A percentile compares a stretch with the other conserved stretches of the same genome.
Conservation (phyloP, 2,329 filamentous ascomycete genomes). For the Bipolaris gigantea region DNA sequence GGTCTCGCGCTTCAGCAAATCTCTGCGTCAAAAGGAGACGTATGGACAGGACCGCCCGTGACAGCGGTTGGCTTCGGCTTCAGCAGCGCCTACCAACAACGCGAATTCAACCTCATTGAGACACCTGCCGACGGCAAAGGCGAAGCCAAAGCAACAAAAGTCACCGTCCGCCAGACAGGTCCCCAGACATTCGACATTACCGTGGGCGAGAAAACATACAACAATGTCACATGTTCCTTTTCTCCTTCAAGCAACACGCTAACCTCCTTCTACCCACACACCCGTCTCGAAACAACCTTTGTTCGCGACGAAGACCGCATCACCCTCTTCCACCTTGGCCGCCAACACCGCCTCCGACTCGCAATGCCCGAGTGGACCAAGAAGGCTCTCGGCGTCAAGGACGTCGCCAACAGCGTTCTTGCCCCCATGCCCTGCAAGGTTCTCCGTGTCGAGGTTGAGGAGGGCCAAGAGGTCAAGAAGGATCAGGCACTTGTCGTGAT, state of each 20-base stretch:
- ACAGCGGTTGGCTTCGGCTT: slow-evolving; percentile 58
- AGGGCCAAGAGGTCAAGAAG: slow-evolving; percentile 80
- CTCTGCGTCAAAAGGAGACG: slow-evolving; percentile 25
- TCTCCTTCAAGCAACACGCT: slow-evolving; percentile 54
- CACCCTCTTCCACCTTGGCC: slow-evolving; percentile 74
- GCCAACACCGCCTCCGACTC: slow-evolving; percentile 59
- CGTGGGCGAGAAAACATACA: slow-evolving; percentile 44
- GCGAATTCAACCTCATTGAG: slow-evolving; percentile 60
- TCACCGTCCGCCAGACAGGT: slow-evolving; percentile 57
- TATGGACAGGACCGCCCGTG: slow-evolving; percentile 48
- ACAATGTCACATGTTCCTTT: slow-evolving; percentile 54
- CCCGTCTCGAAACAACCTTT: slow-evolving; percentile 77
- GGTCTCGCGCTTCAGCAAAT: slow-evolving; percentile 62
- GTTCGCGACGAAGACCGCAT: slow-evolving; percentile 65
- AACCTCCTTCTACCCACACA: slow-evolving; percentile 78
- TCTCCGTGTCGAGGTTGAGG: slow-evolving; percentile 80
- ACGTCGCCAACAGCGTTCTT: slow-evolving; percentile 77
- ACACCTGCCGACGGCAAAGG: slow-evolving; percentile 49
- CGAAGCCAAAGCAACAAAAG: slow-evolving; percentile 45
- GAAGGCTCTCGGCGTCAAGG: slow-evolving; percentile 82
- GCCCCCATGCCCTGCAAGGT: slow-evolving; percentile 99
- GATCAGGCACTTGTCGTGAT: slow-evolving; percentile 81
- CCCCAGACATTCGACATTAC: slow-evolving; percentile 56
- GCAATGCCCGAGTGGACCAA: slow-evolving; percentile 76
- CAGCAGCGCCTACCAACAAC: slow-evolving; percentile 58